Percentiles rank a stretch among this genome's conserved stretches.
These are phyloP conservation scores for Ascochyta lentis DNA, from an alignment of 2,329 filamentous ascomycete species.

Conservation along the genomic window DNA sequence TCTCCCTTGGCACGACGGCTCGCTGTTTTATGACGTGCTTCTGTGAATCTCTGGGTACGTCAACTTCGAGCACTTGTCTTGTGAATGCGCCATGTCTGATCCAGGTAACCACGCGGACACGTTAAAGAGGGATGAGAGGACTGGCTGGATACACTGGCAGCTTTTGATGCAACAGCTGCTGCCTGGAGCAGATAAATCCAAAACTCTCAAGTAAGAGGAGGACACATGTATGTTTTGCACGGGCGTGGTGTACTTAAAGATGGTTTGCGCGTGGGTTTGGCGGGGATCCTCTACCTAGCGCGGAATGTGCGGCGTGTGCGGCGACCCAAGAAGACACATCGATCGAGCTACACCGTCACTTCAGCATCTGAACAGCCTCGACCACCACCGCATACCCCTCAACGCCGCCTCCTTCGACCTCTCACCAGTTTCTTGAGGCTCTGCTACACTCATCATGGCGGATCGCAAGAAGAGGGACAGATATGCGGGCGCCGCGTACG, in stretches of 20 bases:
- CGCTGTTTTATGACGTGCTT: no score
- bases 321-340: slow-evolving; percentile 47
- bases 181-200: slow-evolving; percentile 10
- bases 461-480: slow-evolving; percentile 83
- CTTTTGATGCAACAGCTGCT: background rate
- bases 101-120: background rate
- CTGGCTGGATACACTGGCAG: no score
- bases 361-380: slow-evolving; percentile 27
- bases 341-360: slow-evolving; percentile 31
- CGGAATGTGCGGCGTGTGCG: slow-evolving; percentile 31
- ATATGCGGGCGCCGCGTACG: slow-evolving; percentile 94
- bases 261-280: slow-evolving; percentile 28
- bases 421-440: slow-evolving; percentile 12
- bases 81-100: background rate
- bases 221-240: background rate
- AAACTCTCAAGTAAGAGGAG: background rate
- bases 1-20: background rate
- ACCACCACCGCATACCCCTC: slow-evolving; percentile 19
- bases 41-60: background rate
- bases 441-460: slow-evolving; percentile 38
- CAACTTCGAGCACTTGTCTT: background rate
- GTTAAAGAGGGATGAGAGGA: background rate
- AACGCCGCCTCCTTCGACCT: slow-evolving; percentile 18
- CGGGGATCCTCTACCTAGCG: slow-evolving; percentile 30
- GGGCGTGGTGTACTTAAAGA: slow-evolving; percentile 10